Base-by-base conservation (phyloP, 1,139 yeast genomes). In the Lodderomyces beijingensis region DNA sequence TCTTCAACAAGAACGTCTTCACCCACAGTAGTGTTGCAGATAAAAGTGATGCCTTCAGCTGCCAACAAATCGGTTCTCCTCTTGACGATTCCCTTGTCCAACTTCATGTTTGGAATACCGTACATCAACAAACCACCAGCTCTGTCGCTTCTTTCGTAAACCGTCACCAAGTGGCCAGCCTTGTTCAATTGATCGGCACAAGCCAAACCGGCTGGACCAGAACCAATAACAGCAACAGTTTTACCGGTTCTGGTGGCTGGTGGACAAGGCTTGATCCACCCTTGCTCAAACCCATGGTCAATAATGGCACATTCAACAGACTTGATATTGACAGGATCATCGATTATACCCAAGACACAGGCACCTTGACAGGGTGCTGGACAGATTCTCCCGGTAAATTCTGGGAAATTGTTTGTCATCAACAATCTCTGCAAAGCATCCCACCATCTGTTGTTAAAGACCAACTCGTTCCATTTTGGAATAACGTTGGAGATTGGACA, bases 361-460 rank as follows among this genome's bases (percentile, higher is more conserved):
- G 97, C 96, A 49, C 96, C 97, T 59, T 88, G 95, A 70, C 98
- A 91, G 46, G 98, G 98, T 44, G 98, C 98, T 23, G 98, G 98
- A 65, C 98, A 91, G 45, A 91, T 91, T 64, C 96, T 81, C 44
- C 96, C 96, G 40, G 97, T 91, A 54, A 91, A 89, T 65, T 91
- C 98, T 13, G 98, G 97, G 83, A 91, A 91, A 64, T 91, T 91
- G 67, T 91, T 91, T 44, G 98, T 91, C 89, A 88, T 91, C 57
- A 86, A 65, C 57, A 91, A 74, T 51, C 96, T 77, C 57, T 89
- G 94, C 52, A 88, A 72, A 16, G 98, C 98, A 52, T 87, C 91
- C 55, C 70, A 80, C 97, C 97, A 91, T 57, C 91, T 81, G 61
- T 88, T 93, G 61, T 88, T 78, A 77, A 88, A 91, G 21, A 91